Base-by-base conservation (phyloP, 1,139 yeast species). In the Yamadazyma diddensiae region DNA sequence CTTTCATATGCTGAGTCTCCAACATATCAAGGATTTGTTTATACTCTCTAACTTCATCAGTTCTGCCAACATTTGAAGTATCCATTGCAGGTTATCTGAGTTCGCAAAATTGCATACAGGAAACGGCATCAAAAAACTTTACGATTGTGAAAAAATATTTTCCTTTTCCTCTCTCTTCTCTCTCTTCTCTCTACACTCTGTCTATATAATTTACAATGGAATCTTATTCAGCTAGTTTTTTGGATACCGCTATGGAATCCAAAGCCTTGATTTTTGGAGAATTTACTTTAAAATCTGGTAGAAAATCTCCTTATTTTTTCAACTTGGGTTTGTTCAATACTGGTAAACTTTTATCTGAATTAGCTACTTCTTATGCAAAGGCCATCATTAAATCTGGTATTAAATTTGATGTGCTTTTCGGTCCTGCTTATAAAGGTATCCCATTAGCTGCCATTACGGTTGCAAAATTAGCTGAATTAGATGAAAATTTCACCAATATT, bases 351-450 rank as follows among this genome's bases (percentile, higher is more conserved):
- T 69, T 92, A 42, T 78, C 88, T 12, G 77, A 79, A 31, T 68
- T 92, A 52, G 96, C 96, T 19, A 74, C 82, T 7, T 84, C 96
- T 5, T 92, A 88, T 54, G 97, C 98, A 30, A 72, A 77, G 41
- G 85, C 96, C 24, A 90, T 92, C 46, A 80, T 88, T 45, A 78
- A 76, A 31, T 73, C 92, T 1, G 88, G 82, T 4, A 55, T 92
- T 37, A 82, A 87, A 55, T 90, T 92, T 50, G 98, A 92, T 52
- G 80, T 92, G 24, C 68, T 92, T 37, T 92, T 92, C 52, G 98
- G 98, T 9, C 98, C 98, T 12, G 98, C 98, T 18, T 92, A 92
- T 65, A 92, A 92, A 65, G 98, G 98, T 16, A 92, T 92, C 47
- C 95, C 98, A 19, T 71, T 92, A 36, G 95, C 95, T 33, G 95